phyloP scores from a whole-genome alignment of 768 basidiomycete species.

The Hydnomerulius pinastri region DNA sequence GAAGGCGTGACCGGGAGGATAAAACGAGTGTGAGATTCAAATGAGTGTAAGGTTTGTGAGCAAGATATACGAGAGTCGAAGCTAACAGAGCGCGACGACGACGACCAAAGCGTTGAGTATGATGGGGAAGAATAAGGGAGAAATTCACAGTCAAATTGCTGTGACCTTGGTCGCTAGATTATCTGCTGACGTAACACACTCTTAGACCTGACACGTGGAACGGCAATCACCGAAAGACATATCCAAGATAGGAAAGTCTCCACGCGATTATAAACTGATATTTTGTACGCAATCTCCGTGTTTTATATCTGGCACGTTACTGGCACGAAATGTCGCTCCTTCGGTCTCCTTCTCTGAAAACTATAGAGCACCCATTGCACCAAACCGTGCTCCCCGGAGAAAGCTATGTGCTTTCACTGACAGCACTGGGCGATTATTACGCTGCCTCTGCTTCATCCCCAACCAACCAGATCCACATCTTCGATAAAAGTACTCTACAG shows the following conservation, averaged over 20 bases:
- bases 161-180: no score
- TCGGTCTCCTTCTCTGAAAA: constrained; percentile 21
- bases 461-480: constrained; percentile 64
- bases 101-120: constrained; percentile 4
- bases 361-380: constrained; percentile 26
- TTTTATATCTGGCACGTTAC: not conserved
- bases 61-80: constrained; percentile 2
- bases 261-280: not conserved
- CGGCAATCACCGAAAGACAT: constrained; percentile 27
- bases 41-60: constrained; percentile 27
- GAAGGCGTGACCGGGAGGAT: not conserved
- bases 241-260: constrained; percentile 26
- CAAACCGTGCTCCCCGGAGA: constrained; percentile 38
- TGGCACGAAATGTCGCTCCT: constrained; percentile 26
- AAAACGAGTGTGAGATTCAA: constrained; percentile 29
- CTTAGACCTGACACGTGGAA: not conserved
- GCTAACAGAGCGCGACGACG: not conserved
- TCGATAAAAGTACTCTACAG: constrained; percentile 59
- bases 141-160: not conserved
- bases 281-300: not conserved
- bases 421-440: constrained; percentile 51
- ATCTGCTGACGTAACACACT: constrained; percentile 10
- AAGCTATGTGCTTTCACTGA: constrained; percentile 64
- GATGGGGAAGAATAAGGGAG: constrained; percentile 9
- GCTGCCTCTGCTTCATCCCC: constrained; percentile 63